Evolutionary conservation across 1,139 yeast genomes (phyloP), one percentile per base, ranked within the genome.

Genomic region (Geotrichum klebahnii): DNA sequence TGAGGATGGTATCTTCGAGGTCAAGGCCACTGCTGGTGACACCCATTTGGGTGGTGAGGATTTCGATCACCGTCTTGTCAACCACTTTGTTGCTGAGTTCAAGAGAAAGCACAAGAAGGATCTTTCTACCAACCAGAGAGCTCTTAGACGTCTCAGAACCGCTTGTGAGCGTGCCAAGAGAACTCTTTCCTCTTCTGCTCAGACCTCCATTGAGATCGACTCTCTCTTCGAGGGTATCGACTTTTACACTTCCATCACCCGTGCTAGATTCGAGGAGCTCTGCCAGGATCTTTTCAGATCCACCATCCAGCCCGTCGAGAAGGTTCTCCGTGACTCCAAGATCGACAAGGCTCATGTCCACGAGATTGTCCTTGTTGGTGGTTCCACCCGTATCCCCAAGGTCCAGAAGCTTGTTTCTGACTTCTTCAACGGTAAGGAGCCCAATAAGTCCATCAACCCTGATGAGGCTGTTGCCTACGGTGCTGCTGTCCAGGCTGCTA

Each of bases 1-100:
- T 72, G 95, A 94, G 72, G 97, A 94, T 75, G 98, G 98, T 82
- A 94, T 92, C 69, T 92, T 90, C 84, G 90, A 95, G 71, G 98
- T 92, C 71, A 90, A 90, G 83, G 94, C 98, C 68, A 92, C 98
- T 68, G 96, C 97, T 72, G 98, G 98, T 88, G 97, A 92, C 79
- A 92, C 98, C 69, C 98, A 90, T 78, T 84, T 90, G 80, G 98
- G 98, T 84, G 97, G 97, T 84, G 96, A 90, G 81, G 97, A 90
- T 80, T 90, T 90, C 77, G 97, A 89, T 77, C 83, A 90, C 82
- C 87, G 89, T 81, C 82, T 90, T 71, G 85, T 90, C 72, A 92
- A 86, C 74, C 88, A 81, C 81, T 90, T 90, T 83, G 82, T 83
- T 76, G 81, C 82, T 68, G 97, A 90, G 72, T 90, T 90, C 92